phyloP scores from a whole-genome alignment of 2,329 filamentous ascomycete species.

The Xylariaceae sp. region DNA sequence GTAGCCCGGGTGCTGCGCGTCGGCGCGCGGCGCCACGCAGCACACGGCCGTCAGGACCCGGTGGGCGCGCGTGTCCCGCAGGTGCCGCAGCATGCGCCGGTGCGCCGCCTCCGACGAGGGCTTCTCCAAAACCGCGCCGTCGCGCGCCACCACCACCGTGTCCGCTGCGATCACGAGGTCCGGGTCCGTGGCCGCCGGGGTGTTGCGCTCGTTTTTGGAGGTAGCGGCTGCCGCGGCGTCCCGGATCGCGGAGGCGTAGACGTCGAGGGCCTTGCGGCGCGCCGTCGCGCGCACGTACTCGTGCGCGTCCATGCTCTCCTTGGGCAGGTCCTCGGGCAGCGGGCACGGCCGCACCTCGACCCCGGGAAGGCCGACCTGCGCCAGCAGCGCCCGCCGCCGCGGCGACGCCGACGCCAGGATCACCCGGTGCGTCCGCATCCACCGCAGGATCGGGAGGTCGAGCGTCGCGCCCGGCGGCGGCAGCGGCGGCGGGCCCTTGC shows the following conservation, averaged over 20 bases:
- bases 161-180: constrained; percentile 84
- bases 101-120: constrained; percentile 76
- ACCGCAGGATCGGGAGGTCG: constrained; percentile 68
- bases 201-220: constrained; percentile 20
- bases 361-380: constrained; percentile 72
- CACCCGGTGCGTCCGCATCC: constrained; percentile 70
- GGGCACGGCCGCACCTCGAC: constrained; percentile 79
- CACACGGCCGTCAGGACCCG: constrained; percentile 81
- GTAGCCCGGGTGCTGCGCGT: constrained; percentile 79
- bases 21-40: constrained; percentile 73
- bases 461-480: constrained; percentile 48
- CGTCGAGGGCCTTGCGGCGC: constrained; percentile 70
- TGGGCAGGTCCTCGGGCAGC: constrained; percentile 79
- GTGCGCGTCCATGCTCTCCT: constrained; percentile 64
- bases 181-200: constrained; percentile 50
- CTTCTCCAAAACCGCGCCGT: constrained; percentile 83
- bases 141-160: constrained; percentile 73
- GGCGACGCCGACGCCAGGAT: constrained; percentile 90
- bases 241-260: constrained; percentile 46
- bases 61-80: constrained; percentile 72
- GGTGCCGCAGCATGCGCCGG: constrained; percentile 69
- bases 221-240: constrained; percentile 23
- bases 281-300: constrained; percentile 91
- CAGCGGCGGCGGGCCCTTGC: constrained; percentile 18
- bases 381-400: constrained; percentile 71